phyloP scores from a whole-genome alignment of 352 stramenopile genomes.

The Phytophthora pluvialis region DNA sequence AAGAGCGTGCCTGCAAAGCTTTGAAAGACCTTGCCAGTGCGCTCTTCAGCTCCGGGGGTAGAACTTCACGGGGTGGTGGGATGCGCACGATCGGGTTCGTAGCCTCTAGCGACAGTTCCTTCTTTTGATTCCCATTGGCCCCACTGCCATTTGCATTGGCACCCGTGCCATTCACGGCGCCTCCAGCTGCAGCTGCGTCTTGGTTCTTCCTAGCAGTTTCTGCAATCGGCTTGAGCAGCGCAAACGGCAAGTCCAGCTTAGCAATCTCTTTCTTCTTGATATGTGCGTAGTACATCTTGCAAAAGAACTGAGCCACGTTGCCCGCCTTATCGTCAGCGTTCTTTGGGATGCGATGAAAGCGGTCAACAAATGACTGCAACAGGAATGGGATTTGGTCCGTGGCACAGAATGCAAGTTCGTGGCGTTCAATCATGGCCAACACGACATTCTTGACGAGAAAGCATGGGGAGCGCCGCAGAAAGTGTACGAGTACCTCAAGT shows the following conservation, averaged over 20 bases:
- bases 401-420: constrained; percentile 85
- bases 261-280: constrained; percentile 85
- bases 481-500: constrained; percentile 86
- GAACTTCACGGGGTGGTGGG: constrained; percentile 68
- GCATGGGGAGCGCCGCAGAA: constrained; percentile 70
- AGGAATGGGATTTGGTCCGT: constrained; percentile 83
- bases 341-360: constrained; percentile 74
- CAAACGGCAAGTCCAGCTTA: constrained; percentile 77
- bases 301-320: constrained; percentile 83
- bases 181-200: constrained; percentile 43
- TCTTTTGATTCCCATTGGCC: constrained; percentile 61
- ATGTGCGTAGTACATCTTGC: constrained; percentile 84
- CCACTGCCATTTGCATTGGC: constrained; percentile 33
- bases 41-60: constrained; percentile 75
- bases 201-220: constrained; percentile 86
- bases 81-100: constrained; percentile 83
- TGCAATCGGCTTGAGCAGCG: constrained; percentile 74
- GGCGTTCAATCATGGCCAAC: constrained; percentile 80
- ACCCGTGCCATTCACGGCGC: constrained; percentile 30
- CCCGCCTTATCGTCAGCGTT: constrained; percentile 75
- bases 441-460: constrained; percentile 88
- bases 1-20: constrained; percentile 69
- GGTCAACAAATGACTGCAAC: constrained; percentile 85
- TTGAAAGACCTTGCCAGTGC: constrained; percentile 79
- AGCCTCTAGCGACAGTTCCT: constrained; percentile 74